Percentiles rank a stretch among this genome's conserved stretches.
Evolutionary conservation across 1,139 yeast genomes (phyloP).

Genomic region (Pneumocystis carinii): DNA sequence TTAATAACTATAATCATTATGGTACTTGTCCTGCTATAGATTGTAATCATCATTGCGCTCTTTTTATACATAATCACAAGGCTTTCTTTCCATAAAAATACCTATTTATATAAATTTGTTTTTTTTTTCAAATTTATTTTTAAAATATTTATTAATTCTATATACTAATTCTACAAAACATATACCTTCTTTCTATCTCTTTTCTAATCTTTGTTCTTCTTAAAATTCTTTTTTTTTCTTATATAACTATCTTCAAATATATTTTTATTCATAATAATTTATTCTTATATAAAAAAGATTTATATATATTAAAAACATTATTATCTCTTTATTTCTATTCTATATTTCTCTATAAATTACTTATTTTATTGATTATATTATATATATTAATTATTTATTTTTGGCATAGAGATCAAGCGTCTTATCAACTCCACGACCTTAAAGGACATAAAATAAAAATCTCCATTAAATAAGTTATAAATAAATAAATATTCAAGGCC

Average conservation of each 20-base stretch:
- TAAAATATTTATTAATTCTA: no score
- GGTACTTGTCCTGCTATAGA: constrained; percentile 65
- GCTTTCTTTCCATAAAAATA: neutral
- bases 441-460: neutral
- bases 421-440: neutral
- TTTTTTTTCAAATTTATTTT: no score
- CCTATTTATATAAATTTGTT: no score
- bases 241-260: neutral
- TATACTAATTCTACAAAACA: no score
- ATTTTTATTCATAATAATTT: neutral
- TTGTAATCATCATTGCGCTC: constrained; percentile 27
- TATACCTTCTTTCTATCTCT: no score
- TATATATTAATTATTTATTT: neutral
- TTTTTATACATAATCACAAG: neutral
- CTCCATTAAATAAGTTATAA: neutral
- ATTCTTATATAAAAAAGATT: neutral
- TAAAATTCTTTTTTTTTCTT: neutral
- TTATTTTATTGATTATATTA: neutral
- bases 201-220: no score
- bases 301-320: neutral
- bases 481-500: neutral
- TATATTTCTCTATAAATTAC: no score
- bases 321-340: no score
- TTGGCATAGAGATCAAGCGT: neutral
- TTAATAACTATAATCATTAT: constrained; percentile 36